A percentile compares a stretch with the other conserved stretches of the same genome.
Conservation (phyloP, 768 basidiomycete species). For the Termitomyces sp. region DNA sequence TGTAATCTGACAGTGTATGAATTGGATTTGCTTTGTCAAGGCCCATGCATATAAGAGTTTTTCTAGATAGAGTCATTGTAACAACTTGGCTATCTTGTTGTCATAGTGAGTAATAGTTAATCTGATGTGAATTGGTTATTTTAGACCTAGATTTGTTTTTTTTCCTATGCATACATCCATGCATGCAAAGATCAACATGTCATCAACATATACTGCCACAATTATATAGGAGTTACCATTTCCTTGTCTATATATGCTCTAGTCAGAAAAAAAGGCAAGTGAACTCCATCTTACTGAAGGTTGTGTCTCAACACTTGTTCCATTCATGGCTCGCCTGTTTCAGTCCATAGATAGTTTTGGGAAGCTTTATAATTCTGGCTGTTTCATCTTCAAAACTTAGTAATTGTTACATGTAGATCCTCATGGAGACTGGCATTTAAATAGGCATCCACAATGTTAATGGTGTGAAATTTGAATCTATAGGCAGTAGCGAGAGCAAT, state of each 20-base stretch:
- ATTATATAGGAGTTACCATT: constrained; percentile 10
- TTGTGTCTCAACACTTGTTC: constrained; percentile 19
- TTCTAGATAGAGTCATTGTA: constrained; percentile 23
- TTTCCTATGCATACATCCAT: no score
- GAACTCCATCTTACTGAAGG: constrained; percentile 14
- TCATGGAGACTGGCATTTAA: background rate
- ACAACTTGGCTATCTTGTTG: constrained; percentile 18
- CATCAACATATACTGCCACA: constrained; percentile 27
- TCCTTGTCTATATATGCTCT: constrained; percentile 17
- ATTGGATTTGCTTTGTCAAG: constrained; percentile 19
- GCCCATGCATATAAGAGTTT: constrained; percentile 19
- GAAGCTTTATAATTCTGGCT: constrained; percentile 8
- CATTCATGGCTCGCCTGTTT: constrained; percentile 24
- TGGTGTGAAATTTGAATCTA: constrained; percentile 24
- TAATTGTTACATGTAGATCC: constrained; percentile 35
- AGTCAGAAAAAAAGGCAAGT: constrained; percentile 13
- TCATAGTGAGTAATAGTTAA: constrained; percentile 22
- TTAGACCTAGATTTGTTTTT: constrained; percentile 21
- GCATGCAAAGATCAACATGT: constrained; percentile 23
- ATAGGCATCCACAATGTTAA: background rate
- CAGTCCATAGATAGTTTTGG: constrained; percentile 32
- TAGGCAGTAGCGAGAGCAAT: constrained; percentile 30
- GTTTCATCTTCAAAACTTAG: constrained; percentile 18
- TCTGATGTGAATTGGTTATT: constrained; percentile 25
- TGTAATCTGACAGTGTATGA: constrained; percentile 18